A percentile compares a stretch with the other conserved stretches of the same genome.
Conservation (phyloP, 2,329 filamentous ascomycete species). For the Lasiodiplodia sp. region DNA sequence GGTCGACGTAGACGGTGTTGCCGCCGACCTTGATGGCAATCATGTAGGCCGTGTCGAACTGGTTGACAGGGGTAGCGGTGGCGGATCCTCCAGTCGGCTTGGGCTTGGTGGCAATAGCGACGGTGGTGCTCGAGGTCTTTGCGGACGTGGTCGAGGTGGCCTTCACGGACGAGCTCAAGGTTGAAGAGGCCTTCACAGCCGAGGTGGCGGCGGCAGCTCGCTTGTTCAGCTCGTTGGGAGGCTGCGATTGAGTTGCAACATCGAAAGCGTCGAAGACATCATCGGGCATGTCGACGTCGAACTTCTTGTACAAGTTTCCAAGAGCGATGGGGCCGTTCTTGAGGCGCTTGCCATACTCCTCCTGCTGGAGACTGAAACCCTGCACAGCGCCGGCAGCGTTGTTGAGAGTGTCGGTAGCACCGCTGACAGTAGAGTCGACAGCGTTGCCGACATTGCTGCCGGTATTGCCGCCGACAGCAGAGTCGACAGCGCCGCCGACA, state of each 20-base stretch:
- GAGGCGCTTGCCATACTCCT: conserved; percentile 10
- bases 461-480: no score
- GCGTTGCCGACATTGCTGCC: no score
- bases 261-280: neutral
- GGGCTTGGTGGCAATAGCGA: neutral
- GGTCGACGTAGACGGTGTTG: conserved; percentile 61
- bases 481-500: no score
- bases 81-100: neutral
- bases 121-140: neutral
- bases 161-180: neutral
- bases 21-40: conserved; percentile 67
- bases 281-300: conserved; percentile 3
- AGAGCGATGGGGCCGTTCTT: conserved; percentile 17
- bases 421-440: no score
- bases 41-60: conserved; percentile 48
- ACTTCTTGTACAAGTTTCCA: conserved; percentile 10
- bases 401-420: no score
- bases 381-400: no score
- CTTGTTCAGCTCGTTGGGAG: neutral
- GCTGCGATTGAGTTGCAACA: conserved; percentile 1
- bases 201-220: neutral
- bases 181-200: neutral
- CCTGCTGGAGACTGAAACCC: conserved; percentile 11
- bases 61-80: conserved; percentile 4
- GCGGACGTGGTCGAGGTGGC: neutral